Evolutionary conservation across 2,329 filamentous ascomycete species (phyloP).

Genomic region (Allantophomopsis lycopodina): DNA sequence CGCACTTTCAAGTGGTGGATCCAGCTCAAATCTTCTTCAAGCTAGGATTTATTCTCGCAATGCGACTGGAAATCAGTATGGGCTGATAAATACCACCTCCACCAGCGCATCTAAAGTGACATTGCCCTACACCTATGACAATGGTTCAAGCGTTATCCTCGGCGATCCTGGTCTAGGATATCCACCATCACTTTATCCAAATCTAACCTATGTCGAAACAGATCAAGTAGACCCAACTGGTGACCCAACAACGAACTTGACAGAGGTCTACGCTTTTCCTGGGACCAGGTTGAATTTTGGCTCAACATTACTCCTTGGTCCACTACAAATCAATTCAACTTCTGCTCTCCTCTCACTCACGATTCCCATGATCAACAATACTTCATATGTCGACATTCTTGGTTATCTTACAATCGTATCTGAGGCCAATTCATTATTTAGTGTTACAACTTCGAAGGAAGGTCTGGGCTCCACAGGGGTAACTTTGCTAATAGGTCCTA

Average conservation of each 20-base stretch:
- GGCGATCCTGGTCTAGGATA: slow-evolving; percentile 48
- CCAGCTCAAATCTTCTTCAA: slow-evolving; percentile 43
- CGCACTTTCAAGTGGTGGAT: slow-evolving; percentile 45
- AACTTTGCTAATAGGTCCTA: slow-evolving; percentile 58
- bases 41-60: slow-evolving; percentile 61
- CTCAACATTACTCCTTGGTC: slow-evolving; percentile 63
- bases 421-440: slow-evolving; percentile 48
- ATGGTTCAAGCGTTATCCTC: slow-evolving; percentile 44
- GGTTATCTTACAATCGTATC: slow-evolving; percentile 78
- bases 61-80: slow-evolving; percentile 35
- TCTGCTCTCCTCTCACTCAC: slow-evolving; percentile 73
- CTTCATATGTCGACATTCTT: slow-evolving; percentile 46
- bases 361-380: slow-evolving; percentile 60
- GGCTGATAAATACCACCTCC: slow-evolving; percentile 51
- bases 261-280: slow-evolving; percentile 11
- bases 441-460: slow-evolving; percentile 48
- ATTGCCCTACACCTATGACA: slow-evolving; percentile 45
- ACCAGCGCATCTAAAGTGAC: slow-evolving; percentile 30
- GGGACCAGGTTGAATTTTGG: slow-evolving; percentile 24
- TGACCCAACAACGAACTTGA: slow-evolving; percentile 11
- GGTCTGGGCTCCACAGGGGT: slow-evolving; percentile 59
- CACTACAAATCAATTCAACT: slow-evolving; percentile 55
- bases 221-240: slow-evolving; percentile 8
- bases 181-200: slow-evolving; percentile 62
- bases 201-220: slow-evolving; percentile 46